Base-by-base conservation (phyloP, 768 basidiomycete species). In the Boletus bicolor region DNA sequence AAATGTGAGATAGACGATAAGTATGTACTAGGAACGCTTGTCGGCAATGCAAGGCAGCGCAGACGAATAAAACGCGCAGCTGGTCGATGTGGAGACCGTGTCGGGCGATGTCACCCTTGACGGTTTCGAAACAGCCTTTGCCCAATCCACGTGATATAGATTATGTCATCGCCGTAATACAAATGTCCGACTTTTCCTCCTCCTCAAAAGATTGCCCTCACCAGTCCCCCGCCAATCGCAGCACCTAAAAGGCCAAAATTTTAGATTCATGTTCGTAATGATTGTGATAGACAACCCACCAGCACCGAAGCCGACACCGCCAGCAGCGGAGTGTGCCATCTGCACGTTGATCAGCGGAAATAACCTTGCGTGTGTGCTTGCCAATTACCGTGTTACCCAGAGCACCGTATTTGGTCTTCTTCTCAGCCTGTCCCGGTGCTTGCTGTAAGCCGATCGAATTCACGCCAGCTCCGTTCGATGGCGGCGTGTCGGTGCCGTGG, bases 261-360 rank as follows among this genome's bases (percentile, higher is more conserved):
- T 58, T 14, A 60, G 52, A 21, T 32, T 7, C 12, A 26, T 30
- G 17, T 30, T 24, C 0, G 12, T 4, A 1, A 8, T 2, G 21
- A 3, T 41, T 24, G 19, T 2, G 1, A 26, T 0, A 51, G 36
- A 49, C 7, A 14, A 75, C 82, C 49, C 49, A 84, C 87, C 86
- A 55, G 86, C 87, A 62, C 89, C 89, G 60, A 89, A 89, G 0
- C 89, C 89, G 53, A 84, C 82, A 66, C 89, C 89, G 30, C 88
- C 87, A 17, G 76, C 83, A 14, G 83, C 83, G 32, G 82, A 79
- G 54, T 82, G 73, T 1, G 82, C 84, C 77, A 85, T 73, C 83
- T 72, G 35, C 55, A 57, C 28, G 54, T 47, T 49, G 43, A 38
- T 69, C 54, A 68, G 68, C 58, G 56, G 56, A 59, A 46, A 57